Evolutionary conservation across 257 asterid species (phyloP), one percentile per base, ranked within the genome.

Genomic region (Nicotiana sylvestris): DNA sequence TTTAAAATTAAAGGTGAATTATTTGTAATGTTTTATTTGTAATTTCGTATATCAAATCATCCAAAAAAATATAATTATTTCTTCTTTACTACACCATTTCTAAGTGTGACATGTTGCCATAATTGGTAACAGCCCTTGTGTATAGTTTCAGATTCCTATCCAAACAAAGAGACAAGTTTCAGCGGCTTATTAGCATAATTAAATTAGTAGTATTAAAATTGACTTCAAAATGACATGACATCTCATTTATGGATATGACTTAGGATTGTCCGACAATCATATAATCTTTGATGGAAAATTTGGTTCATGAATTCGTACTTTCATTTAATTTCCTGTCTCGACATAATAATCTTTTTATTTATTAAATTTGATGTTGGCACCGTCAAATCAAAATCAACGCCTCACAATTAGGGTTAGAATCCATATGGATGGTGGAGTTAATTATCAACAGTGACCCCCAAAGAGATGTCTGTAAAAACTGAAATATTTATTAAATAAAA

Each of bases 151-250:
- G 60, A 43, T 6, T 21, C 60, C 37, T 72, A 46, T 72, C 78
- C 37, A 25, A 46, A 72, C 78, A 46, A 72, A 72, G 27, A 46
- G 60, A 72, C 78, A 72, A 43, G 58, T 46, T 43, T 70, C 78
- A 70, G 78, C 58, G 6, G 12, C 21, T 21, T 46, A 43, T 72
- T 46, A 72, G 78, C 78, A 56, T 43, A 43, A 43, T 9, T 43
- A 43, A 9, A 43, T 0, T 58, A 18, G 4, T 61, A 9, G 3
- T 27, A 30, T 65, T 30, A 30, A 69, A 39, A 15, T 39, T 69
- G 18, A 39, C 57, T 69, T 69, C 6, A 39, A 70, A 43, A 11
- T 70, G 78, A 70, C 35, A 70, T 43, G 35, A 72, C 60, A 72
- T 72, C 60, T 72, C 78, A 72, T 72, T 72, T 21, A 72, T 72